Evolutionary conservation across 352 stramenopile species (phyloP).

Genomic region (Globisporangium viniferum): DNA sequence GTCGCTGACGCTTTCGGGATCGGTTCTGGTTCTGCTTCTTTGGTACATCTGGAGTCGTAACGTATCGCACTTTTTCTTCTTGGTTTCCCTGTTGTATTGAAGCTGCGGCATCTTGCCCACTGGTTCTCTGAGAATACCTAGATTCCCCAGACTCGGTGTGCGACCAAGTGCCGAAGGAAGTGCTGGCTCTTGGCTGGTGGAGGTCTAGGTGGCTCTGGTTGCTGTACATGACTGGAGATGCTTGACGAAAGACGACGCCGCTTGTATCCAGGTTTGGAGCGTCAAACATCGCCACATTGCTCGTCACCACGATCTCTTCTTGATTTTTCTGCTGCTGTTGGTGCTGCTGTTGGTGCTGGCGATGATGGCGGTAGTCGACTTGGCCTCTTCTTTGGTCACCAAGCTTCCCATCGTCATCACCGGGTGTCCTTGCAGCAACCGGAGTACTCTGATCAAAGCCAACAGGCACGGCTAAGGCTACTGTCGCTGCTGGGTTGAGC

Average conservation of each 20-base stretch:
- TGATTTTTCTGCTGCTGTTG: neutral
- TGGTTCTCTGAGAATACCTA: neutral
- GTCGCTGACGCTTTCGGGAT: conserved; percentile 12
- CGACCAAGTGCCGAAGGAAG: neutral
- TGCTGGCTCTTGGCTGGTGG: neutral
- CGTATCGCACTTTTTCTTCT: neutral
- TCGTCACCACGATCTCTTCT: neutral
- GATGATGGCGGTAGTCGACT: neutral
- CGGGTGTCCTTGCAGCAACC: neutral
- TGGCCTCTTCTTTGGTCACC: neutral
- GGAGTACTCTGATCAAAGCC: conserved; percentile 18
- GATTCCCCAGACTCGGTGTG: neutral
- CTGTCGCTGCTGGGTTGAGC: conserved; percentile 21
- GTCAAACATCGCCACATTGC: neutral
- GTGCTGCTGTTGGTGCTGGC: neutral
- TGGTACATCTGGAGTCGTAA: conserved; percentile 19
- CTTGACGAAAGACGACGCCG: neutral
- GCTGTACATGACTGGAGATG: neutral
- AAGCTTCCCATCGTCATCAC: neutral
- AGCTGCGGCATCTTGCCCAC: neutral
- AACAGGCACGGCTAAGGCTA: conserved; percentile 25
- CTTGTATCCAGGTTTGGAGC: neutral
- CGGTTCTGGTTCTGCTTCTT: conserved; percentile 61
- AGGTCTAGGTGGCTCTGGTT: neutral
- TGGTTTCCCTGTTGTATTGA: neutral